These are phyloP conservation scores for Ogataea neopini DNA, from an alignment of 805 yeast species.

Conservation along the genomic window DNA sequence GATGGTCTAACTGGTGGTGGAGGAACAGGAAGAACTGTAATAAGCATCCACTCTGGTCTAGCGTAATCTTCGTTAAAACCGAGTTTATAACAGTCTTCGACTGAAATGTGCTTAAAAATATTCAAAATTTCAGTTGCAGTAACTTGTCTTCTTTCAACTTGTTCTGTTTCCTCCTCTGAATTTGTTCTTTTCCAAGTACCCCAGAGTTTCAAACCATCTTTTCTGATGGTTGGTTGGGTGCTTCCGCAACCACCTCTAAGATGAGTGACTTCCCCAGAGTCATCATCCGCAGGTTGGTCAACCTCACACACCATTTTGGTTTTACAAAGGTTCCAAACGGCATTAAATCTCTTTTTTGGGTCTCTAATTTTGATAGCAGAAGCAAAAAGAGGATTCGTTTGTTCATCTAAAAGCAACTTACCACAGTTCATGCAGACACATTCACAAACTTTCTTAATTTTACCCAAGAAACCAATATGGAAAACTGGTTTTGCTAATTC, in stretches of 20 bases:
- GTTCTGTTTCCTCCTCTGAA: slow-evolving; percentile 77
- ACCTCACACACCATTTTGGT: slow-evolving; percentile 96
- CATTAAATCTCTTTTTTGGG: slow-evolving; percentile 93
- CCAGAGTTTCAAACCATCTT: slow-evolving; percentile 93
- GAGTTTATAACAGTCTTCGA: slow-evolving; percentile 75
- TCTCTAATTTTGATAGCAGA: slow-evolving; percentile 87
- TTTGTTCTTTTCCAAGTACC: slow-evolving; percentile 96
- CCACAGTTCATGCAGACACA: slow-evolving; percentile 99
- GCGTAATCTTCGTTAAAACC: slow-evolving; percentile 97
- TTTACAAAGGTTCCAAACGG: slow-evolving; percentile 92
- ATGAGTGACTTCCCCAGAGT: slow-evolving; percentile 37
- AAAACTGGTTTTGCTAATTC: slow-evolving; percentile 98
- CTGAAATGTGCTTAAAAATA: slow-evolving; percentile 87
- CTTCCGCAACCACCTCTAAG: slow-evolving; percentile 97
- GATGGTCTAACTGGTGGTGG: slow-evolving; percentile 99
- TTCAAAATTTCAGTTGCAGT: slow-evolving; percentile 87
- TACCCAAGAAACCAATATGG: slow-evolving; percentile 93
- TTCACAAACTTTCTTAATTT: slow-evolving; percentile 93
- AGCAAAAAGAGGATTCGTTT: slow-evolving; percentile 71
- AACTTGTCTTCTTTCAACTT: slow-evolving; percentile 87
- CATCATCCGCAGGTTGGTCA: slow-evolving; percentile 68
- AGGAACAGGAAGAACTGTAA: slow-evolving; percentile 98
- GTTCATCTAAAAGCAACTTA: slow-evolving; percentile 82
- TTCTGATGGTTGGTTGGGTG: slow-evolving; percentile 91
- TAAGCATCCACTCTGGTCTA: slow-evolving; percentile 97